phyloP scores from a whole-genome alignment of 1,139 yeast genomes.

The Yueomyces sp. region DNA sequence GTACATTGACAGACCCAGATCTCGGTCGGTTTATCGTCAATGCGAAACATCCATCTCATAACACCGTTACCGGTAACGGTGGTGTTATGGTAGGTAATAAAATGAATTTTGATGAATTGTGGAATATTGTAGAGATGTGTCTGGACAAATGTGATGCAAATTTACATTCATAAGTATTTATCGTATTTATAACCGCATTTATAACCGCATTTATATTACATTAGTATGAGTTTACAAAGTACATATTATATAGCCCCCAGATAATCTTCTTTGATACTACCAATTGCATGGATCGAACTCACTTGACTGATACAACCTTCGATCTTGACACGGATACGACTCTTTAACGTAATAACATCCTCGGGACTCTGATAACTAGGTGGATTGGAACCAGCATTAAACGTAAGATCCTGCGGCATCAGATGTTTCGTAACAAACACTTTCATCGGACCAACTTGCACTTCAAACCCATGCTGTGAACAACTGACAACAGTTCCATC shows the following conservation, averaged over 20 bases:
- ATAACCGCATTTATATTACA: background rate
- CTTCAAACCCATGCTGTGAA: conserved; percentile 92
- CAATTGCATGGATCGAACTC: conserved; percentile 92
- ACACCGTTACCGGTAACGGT: background rate
- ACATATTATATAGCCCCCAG: conserved; percentile 57
- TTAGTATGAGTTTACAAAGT: background rate
- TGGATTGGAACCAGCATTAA: conserved; percentile 92
- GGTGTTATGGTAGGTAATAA: conserved; percentile 37
- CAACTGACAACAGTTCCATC: conserved; percentile 94
- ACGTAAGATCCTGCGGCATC: conserved; percentile 88
- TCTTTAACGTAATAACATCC: conserved; percentile 87
- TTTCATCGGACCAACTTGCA: conserved; percentile 93
- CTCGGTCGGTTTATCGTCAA: conserved; percentile 7
- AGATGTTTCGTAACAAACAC: conserved; percentile 92
- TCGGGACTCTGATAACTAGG: conserved; percentile 97
- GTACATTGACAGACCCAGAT: conserved; percentile 18
- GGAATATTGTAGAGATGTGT: conserved; percentile 26
- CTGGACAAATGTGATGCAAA: background rate
- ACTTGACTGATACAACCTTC: conserved; percentile 98
- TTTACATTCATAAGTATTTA: background rate
- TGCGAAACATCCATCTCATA: no score
- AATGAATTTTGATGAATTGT: conserved; percentile 37
- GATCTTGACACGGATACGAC: conserved; percentile 84
- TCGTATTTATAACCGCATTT: background rate
- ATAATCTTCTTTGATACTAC: conserved; percentile 94